Conservation (phyloP, 1,284 basidiomycete genomes). For the Heterobasidion occidentale region DNA sequence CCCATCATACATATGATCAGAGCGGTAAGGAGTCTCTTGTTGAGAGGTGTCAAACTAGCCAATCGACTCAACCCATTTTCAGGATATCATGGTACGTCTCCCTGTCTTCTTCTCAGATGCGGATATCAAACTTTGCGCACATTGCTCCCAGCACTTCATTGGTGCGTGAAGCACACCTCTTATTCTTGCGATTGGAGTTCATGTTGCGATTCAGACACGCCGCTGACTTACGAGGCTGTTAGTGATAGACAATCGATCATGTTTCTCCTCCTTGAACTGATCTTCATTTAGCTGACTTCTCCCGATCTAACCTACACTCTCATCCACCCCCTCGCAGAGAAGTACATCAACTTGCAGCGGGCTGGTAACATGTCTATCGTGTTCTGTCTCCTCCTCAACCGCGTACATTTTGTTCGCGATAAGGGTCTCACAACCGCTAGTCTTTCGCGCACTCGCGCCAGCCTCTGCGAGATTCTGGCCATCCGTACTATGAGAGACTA, state of each 20-base stretch:
- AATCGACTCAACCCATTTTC: slow-evolving; percentile 5
- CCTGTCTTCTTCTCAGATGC: not conserved
- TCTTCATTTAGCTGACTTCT: slow-evolving; percentile 48
- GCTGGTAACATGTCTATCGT: slow-evolving; percentile 68
- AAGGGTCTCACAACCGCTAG: slow-evolving; percentile 56
- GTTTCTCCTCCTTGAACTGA: not conserved
- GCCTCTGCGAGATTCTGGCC: slow-evolving; percentile 86
- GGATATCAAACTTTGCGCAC: not conserved
- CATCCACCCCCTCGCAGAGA: slow-evolving; percentile 66
- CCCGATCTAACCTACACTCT: slow-evolving; percentile 87
- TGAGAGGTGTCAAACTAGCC: not conserved
- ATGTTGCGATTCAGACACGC: slow-evolving; percentile 46
- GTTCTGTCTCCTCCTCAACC: slow-evolving; percentile 86
- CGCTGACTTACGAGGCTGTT: slow-evolving; percentile 68
- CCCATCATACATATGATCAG: slow-evolving; percentile 69
- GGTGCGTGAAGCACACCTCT: slow-evolving; percentile 29
- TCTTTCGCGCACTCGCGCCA: slow-evolving; percentile 70
- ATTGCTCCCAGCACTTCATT: slow-evolving; percentile 51
- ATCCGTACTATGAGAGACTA: slow-evolving; percentile 75
- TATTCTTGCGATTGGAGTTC: not conserved
- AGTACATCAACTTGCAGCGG: slow-evolving; percentile 58
- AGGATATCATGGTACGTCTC: slow-evolving; percentile 53
- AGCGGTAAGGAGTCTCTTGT: slow-evolving; percentile 29
- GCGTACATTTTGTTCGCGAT: slow-evolving; percentile 79
- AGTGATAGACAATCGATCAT: slow-evolving; percentile 12